Conservation (phyloP, 805 yeast species). For the Candida ovalis region DNA sequence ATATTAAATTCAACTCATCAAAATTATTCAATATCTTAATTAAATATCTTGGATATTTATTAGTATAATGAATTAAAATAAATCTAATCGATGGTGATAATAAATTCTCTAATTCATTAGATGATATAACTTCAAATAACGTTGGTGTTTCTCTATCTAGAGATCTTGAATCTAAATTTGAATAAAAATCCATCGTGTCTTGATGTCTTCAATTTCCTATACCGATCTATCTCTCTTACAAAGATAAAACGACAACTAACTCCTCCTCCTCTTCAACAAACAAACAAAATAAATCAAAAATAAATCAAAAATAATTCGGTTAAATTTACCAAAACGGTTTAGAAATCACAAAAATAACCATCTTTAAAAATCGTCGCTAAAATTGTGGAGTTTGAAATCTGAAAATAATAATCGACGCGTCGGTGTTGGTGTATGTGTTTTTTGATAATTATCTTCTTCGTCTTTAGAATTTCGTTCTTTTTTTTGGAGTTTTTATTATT, state of each 20-base stretch:
- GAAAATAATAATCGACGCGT: background rate
- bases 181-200: slow-evolving; percentile 68
- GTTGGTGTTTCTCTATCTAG: slow-evolving; percentile 79
- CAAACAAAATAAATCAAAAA: background rate
- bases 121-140: slow-evolving; percentile 79
- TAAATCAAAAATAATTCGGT: too few species aligned
- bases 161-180: slow-evolving; percentile 72
- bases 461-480: too few species aligned
- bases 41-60: slow-evolving; percentile 67
- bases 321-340: slow-evolving; percentile 3
- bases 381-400: background rate
- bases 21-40: slow-evolving; percentile 60
- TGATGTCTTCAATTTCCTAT: too few species aligned
- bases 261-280: background rate
- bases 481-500: too few species aligned
- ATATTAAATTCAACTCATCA: slow-evolving; percentile 67
- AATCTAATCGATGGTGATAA: slow-evolving; percentile 81
- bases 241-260: too few species aligned
- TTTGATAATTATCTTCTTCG: too few species aligned
- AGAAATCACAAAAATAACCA: too few species aligned
- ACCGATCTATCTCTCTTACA: too few species aligned
- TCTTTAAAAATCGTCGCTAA: too few species aligned
- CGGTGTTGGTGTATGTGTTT: background rate
- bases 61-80: slow-evolving; percentile 76
- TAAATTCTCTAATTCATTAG: slow-evolving; percentile 71